A percentile compares a stretch with the other conserved stretches of the same genome.
These are phyloP conservation scores for Kwoniella shivajii DNA, from an alignment of 1,284 basidiomycete species.

Conservation along the genomic window DNA sequence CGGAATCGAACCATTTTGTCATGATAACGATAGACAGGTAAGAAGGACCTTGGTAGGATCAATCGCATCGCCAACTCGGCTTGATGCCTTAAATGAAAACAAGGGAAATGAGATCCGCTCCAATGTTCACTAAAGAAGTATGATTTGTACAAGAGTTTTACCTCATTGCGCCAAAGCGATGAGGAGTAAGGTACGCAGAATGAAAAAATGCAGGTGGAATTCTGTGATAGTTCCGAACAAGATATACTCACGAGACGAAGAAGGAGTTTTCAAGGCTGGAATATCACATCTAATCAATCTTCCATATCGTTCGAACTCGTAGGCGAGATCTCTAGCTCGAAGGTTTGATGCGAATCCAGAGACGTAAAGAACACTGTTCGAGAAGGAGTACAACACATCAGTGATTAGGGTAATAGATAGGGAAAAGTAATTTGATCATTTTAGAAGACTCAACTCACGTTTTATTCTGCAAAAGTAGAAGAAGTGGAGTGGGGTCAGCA, in stretches of 20 bases:
- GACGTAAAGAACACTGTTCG: constrained; percentile 77
- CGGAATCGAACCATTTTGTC: too few relatives aligned
- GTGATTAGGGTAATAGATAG: background rate
- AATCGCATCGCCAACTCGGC: background rate
- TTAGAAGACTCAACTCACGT: constrained; percentile 5
- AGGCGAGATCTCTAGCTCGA: constrained; percentile 77
- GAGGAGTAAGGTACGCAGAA: background rate
- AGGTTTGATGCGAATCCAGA: constrained; percentile 78
- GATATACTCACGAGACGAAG: constrained; percentile 48
- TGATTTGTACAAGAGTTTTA: too few relatives aligned
- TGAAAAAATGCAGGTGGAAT: background rate
- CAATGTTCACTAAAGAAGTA: too few relatives aligned
- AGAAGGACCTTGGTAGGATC: background rate
- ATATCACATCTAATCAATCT: constrained; percentile 72
- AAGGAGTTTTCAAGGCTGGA: constrained; percentile 63
- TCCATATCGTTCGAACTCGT: constrained; percentile 79
- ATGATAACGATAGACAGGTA: too few relatives aligned
- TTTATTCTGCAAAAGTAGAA: constrained; percentile 1
- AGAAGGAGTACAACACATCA: background rate
- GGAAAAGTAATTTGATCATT: background rate
- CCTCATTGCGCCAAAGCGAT: background rate
- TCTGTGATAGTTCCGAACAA: too few relatives aligned
- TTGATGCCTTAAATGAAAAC: constrained; percentile 2
- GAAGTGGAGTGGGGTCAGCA: background rate
- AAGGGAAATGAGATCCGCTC: background rate